phyloP scores from a whole-genome alignment of 83 land plant species.

The Picea engelmannii region DNA sequence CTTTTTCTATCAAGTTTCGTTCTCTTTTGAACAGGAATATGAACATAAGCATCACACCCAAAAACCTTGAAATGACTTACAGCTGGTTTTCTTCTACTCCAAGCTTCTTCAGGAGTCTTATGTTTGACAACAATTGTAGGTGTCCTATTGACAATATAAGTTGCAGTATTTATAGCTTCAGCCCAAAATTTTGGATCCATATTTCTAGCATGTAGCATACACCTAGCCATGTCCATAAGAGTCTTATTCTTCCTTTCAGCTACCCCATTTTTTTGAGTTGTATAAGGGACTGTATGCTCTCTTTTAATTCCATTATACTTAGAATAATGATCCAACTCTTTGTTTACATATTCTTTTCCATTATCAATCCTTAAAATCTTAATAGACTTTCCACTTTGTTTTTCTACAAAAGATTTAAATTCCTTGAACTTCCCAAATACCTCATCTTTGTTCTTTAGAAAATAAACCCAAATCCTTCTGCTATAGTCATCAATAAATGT shows the following conservation, averaged over 20 bases:
- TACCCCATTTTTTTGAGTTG: constrained; percentile 21
- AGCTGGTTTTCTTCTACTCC: neutral
- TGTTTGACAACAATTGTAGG: neutral
- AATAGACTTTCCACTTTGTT: neutral
- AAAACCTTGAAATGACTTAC: constrained; percentile 4
- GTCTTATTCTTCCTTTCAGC: constrained; percentile 20
- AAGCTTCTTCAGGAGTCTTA: neutral
- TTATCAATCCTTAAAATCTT: neutral
- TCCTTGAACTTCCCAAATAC: neutral
- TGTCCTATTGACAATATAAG: neutral
- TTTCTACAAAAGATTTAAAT: neutral
- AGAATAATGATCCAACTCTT: neutral
- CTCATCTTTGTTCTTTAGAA: neutral
- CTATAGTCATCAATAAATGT: neutral
- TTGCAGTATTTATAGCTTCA: neutral
- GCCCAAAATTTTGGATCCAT: constrained; percentile 11
- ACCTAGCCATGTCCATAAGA: constrained; percentile 5
- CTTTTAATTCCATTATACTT: neutral
- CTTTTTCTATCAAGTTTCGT: neutral
- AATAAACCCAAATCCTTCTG: neutral
- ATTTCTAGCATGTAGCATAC: constrained; percentile 7
- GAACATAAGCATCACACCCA: neutral
- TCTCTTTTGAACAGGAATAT: neutral
- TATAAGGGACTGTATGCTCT: neutral
- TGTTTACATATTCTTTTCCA: neutral